Conservation (phyloP, 805 yeast species). For the Limtongozyma cylindracea region DNA sequence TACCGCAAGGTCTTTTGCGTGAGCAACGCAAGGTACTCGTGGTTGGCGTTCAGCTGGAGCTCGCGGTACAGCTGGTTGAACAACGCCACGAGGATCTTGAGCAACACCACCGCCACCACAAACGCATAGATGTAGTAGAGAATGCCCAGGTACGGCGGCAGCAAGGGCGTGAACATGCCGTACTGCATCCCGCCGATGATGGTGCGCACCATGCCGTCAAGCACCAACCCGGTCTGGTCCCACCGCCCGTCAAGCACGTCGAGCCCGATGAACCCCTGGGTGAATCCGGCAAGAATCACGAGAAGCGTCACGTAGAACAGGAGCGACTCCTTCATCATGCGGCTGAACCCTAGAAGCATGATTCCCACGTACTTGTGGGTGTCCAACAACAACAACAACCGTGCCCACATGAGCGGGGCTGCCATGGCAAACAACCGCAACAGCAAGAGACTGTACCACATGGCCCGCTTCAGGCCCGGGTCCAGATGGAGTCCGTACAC, state of each 20-base stretch:
- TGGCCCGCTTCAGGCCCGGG: slow-evolving; percentile 5
- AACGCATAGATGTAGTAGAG: slow-evolving; percentile 60
- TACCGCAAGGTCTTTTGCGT: slow-evolving; percentile 68
- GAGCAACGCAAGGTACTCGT: slow-evolving; percentile 65
- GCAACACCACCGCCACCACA: slow-evolving; percentile 44
- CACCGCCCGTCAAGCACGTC: slow-evolving; percentile 73
- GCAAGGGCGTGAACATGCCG: slow-evolving; percentile 40
- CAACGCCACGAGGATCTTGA: slow-evolving; percentile 67
- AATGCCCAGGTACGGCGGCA: slow-evolving; percentile 68
- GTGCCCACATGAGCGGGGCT: slow-evolving; percentile 72
- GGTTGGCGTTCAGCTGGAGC: slow-evolving; percentile 61
- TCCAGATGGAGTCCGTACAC: slow-evolving; percentile 9
- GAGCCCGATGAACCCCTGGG: slow-evolving; percentile 69
- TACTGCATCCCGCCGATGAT: slow-evolving; percentile 57
- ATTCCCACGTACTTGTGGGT: slow-evolving; percentile 69
- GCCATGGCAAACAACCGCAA: slow-evolving; percentile 48
- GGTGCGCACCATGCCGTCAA: slow-evolving; percentile 44
- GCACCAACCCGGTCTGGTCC: slow-evolving; percentile 42
- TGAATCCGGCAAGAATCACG: slow-evolving; percentile 52
- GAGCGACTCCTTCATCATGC: slow-evolving; percentile 73
- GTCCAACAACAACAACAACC: slow-evolving; percentile 53
- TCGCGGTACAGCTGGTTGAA: slow-evolving; percentile 66
- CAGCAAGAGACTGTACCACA: too few species aligned
- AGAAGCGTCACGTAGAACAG: slow-evolving; percentile 52
- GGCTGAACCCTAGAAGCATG: slow-evolving; percentile 63